phyloP scores from a whole-genome alignment of 2,329 filamentous ascomycete genomes.

The Fusarium sp. region DNA sequence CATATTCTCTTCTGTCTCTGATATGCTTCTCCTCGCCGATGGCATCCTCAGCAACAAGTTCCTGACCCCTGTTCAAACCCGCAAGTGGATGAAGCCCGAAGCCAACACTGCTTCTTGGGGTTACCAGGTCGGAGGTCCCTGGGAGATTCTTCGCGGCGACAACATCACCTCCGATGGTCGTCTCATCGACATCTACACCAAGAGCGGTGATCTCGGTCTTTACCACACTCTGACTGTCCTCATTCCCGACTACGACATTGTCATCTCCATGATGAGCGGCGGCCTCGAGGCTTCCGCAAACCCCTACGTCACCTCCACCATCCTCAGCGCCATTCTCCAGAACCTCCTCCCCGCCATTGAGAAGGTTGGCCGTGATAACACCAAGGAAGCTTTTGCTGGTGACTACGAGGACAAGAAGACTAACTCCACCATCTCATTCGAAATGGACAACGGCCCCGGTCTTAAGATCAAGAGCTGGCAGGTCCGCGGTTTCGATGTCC shows the following conservation, averaged over 20 bases:
- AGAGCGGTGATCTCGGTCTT: slow-evolving; percentile 55
- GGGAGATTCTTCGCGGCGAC: slow-evolving; percentile 58
- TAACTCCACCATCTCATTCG: slow-evolving; percentile 55
- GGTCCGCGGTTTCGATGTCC: slow-evolving; percentile 55
- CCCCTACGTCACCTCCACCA: slow-evolving; percentile 22
- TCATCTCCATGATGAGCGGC: slow-evolving; percentile 53
- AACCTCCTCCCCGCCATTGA: slow-evolving; percentile 56
- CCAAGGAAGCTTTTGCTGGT: slow-evolving; percentile 48
- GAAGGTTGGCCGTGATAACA: slow-evolving; percentile 53
- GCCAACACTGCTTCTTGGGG: slow-evolving; percentile 52
- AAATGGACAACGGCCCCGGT: slow-evolving; percentile 53
- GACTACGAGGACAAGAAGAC: slow-evolving; percentile 51
- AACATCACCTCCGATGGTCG: slow-evolving; percentile 52
- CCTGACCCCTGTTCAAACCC: slow-evolving; percentile 52
- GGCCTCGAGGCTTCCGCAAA: slow-evolving; percentile 43
- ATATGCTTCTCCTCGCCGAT: slow-evolving; percentile 55
- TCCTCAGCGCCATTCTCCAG: slow-evolving; percentile 48
- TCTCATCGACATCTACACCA: slow-evolving; percentile 59
- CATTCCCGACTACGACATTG: slow-evolving; percentile 59
- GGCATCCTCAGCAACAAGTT: slow-evolving; percentile 57
- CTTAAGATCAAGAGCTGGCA: slow-evolving; percentile 53
- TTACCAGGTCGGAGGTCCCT: slow-evolving; percentile 56
- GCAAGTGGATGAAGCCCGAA: slow-evolving; percentile 59
- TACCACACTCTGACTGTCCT: slow-evolving; percentile 56
- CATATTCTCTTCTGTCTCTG: slow-evolving; percentile 55